phyloP scores from a whole-genome alignment of 495 filamentous ascomycete species.

The Xylaria bambusicola region DNA sequence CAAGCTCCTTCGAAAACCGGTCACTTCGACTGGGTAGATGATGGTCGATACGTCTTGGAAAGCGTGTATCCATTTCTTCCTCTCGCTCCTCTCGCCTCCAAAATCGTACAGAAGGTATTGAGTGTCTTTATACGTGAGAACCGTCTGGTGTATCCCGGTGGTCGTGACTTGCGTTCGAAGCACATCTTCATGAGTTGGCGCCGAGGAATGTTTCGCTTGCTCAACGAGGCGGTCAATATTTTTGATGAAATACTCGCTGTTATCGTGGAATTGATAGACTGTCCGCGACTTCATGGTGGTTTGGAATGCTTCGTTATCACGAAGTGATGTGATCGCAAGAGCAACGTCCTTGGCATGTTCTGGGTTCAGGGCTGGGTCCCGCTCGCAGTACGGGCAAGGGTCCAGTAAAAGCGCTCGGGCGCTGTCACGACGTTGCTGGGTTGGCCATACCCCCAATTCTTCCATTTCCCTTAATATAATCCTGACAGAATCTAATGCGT shows the following conservation, averaged over 20 bases:
- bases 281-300: not conserved
- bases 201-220: not conserved
- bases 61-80: slow-evolving; percentile 98
- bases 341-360: not conserved
- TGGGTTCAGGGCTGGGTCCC: not conserved
- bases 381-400: not conserved
- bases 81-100: slow-evolving; percentile 87
- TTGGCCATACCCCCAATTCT: not conserved
- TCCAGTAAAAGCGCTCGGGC: not conserved
- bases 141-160: not conserved
- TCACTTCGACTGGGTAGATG: slow-evolving; percentile 2
- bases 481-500: not conserved
- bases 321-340: not conserved
- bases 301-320: not conserved
- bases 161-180: slow-evolving; percentile 8
- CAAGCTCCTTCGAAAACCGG: not conserved
- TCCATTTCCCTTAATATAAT: not conserved
- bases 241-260: not conserved
- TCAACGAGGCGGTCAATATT: slow-evolving; percentile 1
- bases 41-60: slow-evolving; percentile 76
- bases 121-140: not conserved
- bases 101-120: slow-evolving; percentile 83
- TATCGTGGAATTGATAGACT: not conserved
- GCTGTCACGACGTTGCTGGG: too few species aligned
- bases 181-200: not conserved